Conservation (phyloP, 1,284 basidiomycete species). For the Pholiota adiposa region DNA sequence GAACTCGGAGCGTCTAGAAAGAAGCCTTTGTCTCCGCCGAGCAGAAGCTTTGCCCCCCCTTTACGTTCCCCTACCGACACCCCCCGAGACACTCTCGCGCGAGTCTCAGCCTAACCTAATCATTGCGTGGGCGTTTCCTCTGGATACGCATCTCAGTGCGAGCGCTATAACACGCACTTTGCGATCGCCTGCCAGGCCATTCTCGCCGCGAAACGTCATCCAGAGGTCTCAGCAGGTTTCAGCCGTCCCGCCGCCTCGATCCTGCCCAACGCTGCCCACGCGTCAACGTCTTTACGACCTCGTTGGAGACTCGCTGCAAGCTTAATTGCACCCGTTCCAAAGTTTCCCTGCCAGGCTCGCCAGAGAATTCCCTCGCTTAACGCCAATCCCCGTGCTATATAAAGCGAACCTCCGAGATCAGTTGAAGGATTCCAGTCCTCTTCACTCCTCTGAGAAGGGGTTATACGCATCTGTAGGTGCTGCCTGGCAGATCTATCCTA, state of each 20-base stretch:
- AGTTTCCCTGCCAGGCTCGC: slow-evolving; percentile 1
- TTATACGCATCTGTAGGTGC: not conserved
- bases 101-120: slow-evolving; percentile 10
- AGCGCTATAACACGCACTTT: not conserved
- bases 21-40: slow-evolving; percentile 3
- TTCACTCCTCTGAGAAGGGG: not conserved
- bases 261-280: not conserved
- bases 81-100: not conserved
- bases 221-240: slow-evolving; percentile 4
- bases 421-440: not conserved
- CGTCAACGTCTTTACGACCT: slow-evolving; percentile 7
- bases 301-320: slow-evolving; percentile 13
- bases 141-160: not conserved
- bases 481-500: not conserved
- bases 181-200: slow-evolving; percentile 6
- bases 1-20: not conserved
- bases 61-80: slow-evolving; percentile 18
- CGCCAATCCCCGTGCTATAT: slow-evolving; percentile 13
- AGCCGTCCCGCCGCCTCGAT: slow-evolving; percentile 7
- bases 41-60: slow-evolving; percentile 2
- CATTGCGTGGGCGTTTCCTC: not conserved
- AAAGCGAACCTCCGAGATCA: not conserved
- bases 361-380: slow-evolving; percentile 13
- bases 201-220: slow-evolving; percentile 2
- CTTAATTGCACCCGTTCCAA: slow-evolving; percentile 7